Conservation (phyloP, 2,329 filamentous ascomycete species). For the Talaromyces piceae region DNA sequence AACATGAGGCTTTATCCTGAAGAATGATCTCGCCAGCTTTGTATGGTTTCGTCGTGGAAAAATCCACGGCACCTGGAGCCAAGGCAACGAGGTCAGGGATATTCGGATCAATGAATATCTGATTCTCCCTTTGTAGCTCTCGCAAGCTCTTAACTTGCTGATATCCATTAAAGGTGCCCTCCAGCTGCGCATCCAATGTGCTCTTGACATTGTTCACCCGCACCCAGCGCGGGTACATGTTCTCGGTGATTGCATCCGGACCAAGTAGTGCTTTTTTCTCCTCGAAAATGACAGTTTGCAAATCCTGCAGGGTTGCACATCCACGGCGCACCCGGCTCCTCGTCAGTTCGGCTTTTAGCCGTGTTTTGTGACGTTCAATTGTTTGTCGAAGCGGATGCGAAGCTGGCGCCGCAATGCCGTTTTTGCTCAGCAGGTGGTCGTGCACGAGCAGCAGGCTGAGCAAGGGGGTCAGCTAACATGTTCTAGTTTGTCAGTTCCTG, state of each 20-base stretch:
- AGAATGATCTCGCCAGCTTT: conserved; percentile 70
- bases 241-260: conserved; percentile 19
- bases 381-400: conserved; percentile 69
- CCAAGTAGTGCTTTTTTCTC: conserved; percentile 41
- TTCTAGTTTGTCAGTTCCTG: conserved; percentile 31
- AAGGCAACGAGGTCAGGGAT: conserved; percentile 79
- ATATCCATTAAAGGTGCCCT: conserved; percentile 63
- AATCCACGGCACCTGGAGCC: conserved; percentile 56
- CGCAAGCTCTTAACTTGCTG: conserved; percentile 48
- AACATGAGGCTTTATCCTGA: conserved; percentile 95
- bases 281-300: conserved; percentile 38
- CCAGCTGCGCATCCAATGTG: conserved; percentile 63
- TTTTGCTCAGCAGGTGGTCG: conserved; percentile 74
- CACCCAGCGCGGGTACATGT: conserved; percentile 76
- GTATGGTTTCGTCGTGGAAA: conserved; percentile 69
- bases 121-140: conserved; percentile 47
- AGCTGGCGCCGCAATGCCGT: conserved; percentile 71
- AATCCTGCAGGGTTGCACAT: conserved; percentile 58
- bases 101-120: conserved; percentile 65
- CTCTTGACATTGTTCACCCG: conserved; percentile 75
- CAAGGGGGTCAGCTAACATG: conserved; percentile 64
- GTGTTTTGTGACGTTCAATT: conserved; percentile 72
- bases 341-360: conserved; percentile 74
- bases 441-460: conserved; percentile 77
- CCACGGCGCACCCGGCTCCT: conserved; percentile 67